Conservation (phyloP, 345 rosid species). For the Gossypium sturtianum region DNA sequence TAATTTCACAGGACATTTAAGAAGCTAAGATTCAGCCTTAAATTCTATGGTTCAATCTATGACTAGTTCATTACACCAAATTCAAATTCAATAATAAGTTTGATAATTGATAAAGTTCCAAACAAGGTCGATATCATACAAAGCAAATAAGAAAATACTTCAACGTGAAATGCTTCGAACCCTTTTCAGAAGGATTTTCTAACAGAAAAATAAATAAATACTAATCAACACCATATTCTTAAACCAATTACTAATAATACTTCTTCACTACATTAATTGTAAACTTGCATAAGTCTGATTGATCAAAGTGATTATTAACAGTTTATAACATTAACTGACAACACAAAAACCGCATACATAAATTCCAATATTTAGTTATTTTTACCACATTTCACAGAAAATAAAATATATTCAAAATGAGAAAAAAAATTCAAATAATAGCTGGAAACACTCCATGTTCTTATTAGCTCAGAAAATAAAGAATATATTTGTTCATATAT, state of each 20-base stretch:
- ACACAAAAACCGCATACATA: not conserved
- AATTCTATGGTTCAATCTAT: not conserved
- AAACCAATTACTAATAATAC: not conserved
- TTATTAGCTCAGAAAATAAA: not conserved
- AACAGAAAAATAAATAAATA: too few relatives aligned
- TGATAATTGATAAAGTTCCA: not conserved
- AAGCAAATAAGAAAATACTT: not conserved
- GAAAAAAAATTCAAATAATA: not conserved
- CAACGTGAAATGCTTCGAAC: not conserved
- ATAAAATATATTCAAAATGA: not conserved
- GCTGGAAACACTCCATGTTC: not conserved
- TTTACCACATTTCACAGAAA: not conserved
- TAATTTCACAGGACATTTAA: not conserved
- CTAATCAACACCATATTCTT: not conserved
- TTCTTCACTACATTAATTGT: not conserved
- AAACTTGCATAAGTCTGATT: not conserved
- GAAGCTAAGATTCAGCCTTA: not conserved
- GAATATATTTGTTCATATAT: not conserved
- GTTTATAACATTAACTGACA: not conserved
- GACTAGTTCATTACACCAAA: not conserved
- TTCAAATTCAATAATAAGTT: not conserved
- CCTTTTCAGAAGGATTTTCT: not conserved
- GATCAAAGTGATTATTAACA: not conserved
- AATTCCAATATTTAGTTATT: not conserved
- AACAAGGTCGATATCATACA: not conserved